These are phyloP conservation scores for Fusarium ambrosium DNA, from an alignment of 2,329 filamentous ascomycete species.

Conservation along the genomic window DNA sequence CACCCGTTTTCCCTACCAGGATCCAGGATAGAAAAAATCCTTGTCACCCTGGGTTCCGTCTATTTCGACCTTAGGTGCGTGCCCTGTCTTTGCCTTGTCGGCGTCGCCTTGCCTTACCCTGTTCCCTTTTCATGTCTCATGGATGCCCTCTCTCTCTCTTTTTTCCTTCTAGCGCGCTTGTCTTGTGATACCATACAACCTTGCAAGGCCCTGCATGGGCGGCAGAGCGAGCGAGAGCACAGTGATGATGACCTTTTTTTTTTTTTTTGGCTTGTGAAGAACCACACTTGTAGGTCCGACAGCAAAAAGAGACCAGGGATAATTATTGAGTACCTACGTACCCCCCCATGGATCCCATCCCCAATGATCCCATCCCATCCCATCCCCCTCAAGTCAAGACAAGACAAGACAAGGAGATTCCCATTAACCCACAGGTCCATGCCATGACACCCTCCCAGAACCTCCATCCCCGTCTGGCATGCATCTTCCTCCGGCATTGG, in stretches of 20 bases:
- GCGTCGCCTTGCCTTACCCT: constrained; percentile 22
- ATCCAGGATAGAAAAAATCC: not conserved
- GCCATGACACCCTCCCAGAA: constrained; percentile 12
- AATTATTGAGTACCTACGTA: not conserved
- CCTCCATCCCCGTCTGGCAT: constrained; percentile 38
- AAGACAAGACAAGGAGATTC: not conserved
- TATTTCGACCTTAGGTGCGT: no score
- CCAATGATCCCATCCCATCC: no score
- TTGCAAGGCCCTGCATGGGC: not conserved
- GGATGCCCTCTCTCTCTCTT: not conserved
- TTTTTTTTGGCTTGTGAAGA: constrained; percentile 1
- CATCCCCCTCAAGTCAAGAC: no score
- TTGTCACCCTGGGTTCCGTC: no score
- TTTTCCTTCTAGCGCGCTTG: not conserved
- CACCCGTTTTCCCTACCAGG: constrained; percentile 15
- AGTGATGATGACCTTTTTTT: not conserved
- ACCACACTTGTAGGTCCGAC: not conserved
- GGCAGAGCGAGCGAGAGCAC: not conserved
- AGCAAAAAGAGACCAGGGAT: not conserved
- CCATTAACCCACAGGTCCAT: not conserved
- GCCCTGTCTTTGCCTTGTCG: constrained; percentile 21
- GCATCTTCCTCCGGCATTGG: constrained; percentile 41
- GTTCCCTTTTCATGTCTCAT: not conserved
- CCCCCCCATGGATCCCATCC: not conserved
- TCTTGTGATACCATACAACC: not conserved